Evolutionary conservation across 2,329 filamentous ascomycete species (phyloP), one percentile per base, ranked within the genome.

Genomic region (Aspergillus sp.): DNA sequence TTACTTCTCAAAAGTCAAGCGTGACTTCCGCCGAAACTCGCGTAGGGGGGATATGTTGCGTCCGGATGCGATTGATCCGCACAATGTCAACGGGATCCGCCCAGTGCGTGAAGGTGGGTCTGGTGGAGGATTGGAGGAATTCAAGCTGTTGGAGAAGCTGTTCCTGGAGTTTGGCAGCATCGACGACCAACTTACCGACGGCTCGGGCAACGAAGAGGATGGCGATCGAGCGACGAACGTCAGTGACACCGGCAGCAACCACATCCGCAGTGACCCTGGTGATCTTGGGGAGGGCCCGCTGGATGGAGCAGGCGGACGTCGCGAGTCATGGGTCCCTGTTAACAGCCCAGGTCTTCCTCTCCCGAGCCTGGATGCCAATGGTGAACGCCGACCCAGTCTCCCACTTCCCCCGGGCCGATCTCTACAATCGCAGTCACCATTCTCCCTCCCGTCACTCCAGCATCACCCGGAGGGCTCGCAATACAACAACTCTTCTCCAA

Each of bases 291-390:
- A 76, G 5, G 61, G 63, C 34, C 57, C 64, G 22, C 56, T 67
- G 12, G 73, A 74, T 19, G 69, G 73, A 9, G 68, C 65, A 12
- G 62, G 67, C 30, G 68, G 65, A 17, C 71, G 74, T 44, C 73
- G 75, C n/a, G 75, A 77, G 49, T 75, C 74, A 3, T 77, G 75
- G 75, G 70, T 77, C 1, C 69, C 75, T 0, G 63, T 78, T 57
- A 77, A 77, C 62, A 74, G 68, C 51, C 69, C 72, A 4, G 69
- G 70, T 3, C 58, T 74, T 41, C 68, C 71, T 9, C 62, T 69
- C 5, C 66, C 71, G 11, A 62, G 64, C 11, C 68, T 70, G 8
- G 72, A 74, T 20, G 65, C 66, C 3, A 72, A 74, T 20, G 65
- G 66, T 3, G 72, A 74, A 49, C 70, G 71, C 19, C 73, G 74